Evolutionary conservation across 1,284 basidiomycete genomes (phyloP).

Genomic region (Gymnopus androsaceus): DNA sequence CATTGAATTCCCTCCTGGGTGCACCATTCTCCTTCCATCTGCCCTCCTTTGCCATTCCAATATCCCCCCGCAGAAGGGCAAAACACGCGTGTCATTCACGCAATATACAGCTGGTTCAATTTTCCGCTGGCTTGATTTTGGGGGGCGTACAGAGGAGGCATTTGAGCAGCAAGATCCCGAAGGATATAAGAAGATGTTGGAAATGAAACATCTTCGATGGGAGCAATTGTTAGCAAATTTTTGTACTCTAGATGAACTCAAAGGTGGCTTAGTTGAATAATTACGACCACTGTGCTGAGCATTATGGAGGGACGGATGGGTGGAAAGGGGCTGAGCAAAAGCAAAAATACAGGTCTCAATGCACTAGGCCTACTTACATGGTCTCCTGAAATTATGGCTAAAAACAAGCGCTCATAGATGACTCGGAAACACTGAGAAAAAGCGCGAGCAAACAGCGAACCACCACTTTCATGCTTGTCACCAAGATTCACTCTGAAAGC

Average conservation of each 20-base stretch:
- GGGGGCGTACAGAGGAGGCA: not conserved
- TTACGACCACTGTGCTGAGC: no score
- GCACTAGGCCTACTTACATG: no score
- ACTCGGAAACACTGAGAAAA: no score
- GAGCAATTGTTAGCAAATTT: not conserved
- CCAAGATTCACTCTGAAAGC: no score
- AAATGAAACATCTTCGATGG: not conserved
- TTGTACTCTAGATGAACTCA: constrained; percentile 1
- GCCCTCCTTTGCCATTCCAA: constrained; percentile 15
- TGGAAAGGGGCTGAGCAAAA: no score
- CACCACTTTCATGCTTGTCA: no score
- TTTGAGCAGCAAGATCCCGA: not conserved
- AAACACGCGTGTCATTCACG: constrained; percentile 11
- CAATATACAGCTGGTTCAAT: constrained; percentile 14
- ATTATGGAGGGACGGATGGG: no score
- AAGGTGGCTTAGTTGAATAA: not conserved
- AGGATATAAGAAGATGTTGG: not conserved
- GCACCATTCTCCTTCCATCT: constrained; percentile 11
- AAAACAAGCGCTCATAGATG: no score
- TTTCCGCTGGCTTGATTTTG: constrained; percentile 12
- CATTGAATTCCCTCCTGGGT: constrained; percentile 16
- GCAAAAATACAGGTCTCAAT: no score
- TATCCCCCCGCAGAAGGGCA: not conserved
- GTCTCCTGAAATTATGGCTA: no score
- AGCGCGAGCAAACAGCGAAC: no score